phyloP scores from a whole-genome alignment of 257 asterid genomes.

The Lycium barbarum region DNA sequence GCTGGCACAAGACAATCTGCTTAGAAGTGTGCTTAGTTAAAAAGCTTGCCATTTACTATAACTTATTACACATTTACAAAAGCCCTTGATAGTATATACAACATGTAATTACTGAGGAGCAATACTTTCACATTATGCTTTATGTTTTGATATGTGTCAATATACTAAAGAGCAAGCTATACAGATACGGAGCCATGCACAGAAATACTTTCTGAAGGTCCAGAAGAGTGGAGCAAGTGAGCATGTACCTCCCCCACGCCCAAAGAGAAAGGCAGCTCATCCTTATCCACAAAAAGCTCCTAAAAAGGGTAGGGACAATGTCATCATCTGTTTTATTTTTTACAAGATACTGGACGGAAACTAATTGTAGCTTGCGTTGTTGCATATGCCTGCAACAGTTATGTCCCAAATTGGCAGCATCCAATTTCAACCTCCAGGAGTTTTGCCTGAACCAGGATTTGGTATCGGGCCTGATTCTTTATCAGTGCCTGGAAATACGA shows the following conservation, averaged over 20 bases:
- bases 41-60: neutral
- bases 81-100: neutral
- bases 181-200: constrained; percentile 98
- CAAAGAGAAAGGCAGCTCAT: constrained; percentile 91
- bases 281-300: constrained; percentile 95
- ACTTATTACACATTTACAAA: neutral
- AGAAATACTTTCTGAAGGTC: constrained; percentile 88
- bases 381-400: constrained; percentile 38
- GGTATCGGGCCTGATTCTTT: constrained; percentile 53
- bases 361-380: constrained; percentile 24
- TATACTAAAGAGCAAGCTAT: constrained; percentile 32
- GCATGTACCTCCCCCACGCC: constrained; percentile 97
- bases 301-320: constrained; percentile 53
- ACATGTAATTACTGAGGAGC: neutral
- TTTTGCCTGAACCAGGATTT: constrained; percentile 54
- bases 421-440: constrained; percentile 53
- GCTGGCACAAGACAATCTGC: neutral
- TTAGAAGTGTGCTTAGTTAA: neutral
- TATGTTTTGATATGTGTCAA: neutral
- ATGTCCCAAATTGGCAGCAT: constrained; percentile 48
- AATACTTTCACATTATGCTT: neutral
- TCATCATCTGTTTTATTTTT: neutral
- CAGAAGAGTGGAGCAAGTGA: constrained; percentile 85
- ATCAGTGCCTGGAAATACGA: constrained; percentile 49
- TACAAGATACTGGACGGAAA: neutral